Evolutionary conservation across 2,329 filamentous ascomycete species (phyloP).

Genomic region (Epichloe sibirici): DNA sequence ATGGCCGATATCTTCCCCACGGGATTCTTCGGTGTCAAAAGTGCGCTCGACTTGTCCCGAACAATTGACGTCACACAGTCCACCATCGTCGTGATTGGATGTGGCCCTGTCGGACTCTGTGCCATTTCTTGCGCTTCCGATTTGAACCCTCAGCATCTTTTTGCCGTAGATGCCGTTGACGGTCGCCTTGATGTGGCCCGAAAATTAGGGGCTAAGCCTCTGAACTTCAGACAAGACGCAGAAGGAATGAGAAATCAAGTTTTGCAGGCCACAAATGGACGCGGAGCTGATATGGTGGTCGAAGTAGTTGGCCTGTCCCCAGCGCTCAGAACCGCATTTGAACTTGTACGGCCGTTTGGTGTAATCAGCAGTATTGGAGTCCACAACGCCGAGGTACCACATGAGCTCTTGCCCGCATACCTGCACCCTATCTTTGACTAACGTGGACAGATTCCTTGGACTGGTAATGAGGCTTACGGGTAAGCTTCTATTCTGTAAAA

Average conservation of each 20-base stretch:
- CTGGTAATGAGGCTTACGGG: slow-evolving; percentile 49
- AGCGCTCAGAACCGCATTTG: slow-evolving; percentile 58
- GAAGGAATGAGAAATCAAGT: slow-evolving; percentile 56
- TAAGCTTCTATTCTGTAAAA: slow-evolving; percentile 15
- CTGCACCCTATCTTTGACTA: not conserved
- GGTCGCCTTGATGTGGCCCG: slow-evolving; percentile 62
- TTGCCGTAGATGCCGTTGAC: slow-evolving; percentile 69
- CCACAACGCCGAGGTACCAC: slow-evolving; percentile 54
- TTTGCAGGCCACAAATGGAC: slow-evolving; percentile 61
- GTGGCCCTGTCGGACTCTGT: slow-evolving; percentile 76
- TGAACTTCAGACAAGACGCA: slow-evolving; percentile 57
- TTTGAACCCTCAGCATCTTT: slow-evolving; percentile 60
- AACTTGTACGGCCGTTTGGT: slow-evolving; percentile 60
- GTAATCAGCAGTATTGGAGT: slow-evolving; percentile 65
- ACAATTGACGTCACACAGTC: slow-evolving; percentile 29
- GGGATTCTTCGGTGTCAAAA: slow-evolving; percentile 71
- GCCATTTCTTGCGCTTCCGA: slow-evolving; percentile 68
- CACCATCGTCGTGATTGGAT: slow-evolving; percentile 71
- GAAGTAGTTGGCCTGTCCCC: slow-evolving; percentile 63
- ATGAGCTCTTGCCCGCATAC: not conserved
- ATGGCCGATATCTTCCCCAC: slow-evolving; percentile 93
- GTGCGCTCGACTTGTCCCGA: slow-evolving; percentile 55
- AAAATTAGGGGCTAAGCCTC: slow-evolving; percentile 65
- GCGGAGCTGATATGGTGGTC: slow-evolving; percentile 76
- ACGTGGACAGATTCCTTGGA: slow-evolving; percentile 47